Evolutionary conservation across 2,329 filamentous ascomycete species (phyloP).

Genomic region (Xylariales sp.): DNA sequence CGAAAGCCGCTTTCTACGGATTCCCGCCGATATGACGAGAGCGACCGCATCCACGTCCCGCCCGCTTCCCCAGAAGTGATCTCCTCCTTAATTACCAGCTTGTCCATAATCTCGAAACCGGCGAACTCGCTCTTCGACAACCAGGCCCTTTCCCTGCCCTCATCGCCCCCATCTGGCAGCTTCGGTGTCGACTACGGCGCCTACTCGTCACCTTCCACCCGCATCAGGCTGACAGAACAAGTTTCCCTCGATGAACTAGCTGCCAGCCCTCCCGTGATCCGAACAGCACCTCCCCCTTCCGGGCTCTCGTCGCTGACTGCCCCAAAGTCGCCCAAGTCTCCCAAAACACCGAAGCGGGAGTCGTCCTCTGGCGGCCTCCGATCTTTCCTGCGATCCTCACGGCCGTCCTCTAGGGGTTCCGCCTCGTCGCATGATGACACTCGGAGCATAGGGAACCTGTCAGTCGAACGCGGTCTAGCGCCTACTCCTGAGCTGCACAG

Average conservation of each 20-base stretch:
- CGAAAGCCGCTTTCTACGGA: conserved; percentile 26
- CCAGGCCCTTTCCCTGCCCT: conserved; percentile 34
- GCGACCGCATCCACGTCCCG: conserved; percentile 22
- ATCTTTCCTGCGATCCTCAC: conserved; percentile 55
- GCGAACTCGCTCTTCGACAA: conserved; percentile 67
- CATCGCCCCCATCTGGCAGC: conserved; percentile 39
- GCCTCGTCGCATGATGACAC: conserved; percentile 53
- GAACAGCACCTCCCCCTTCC: conserved; percentile 76
- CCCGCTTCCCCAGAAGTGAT: conserved; percentile 66
- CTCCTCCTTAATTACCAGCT: conserved; percentile 63
- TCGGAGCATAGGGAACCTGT: conserved; percentile 60
- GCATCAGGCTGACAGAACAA: conserved; percentile 44
- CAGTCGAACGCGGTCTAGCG: conserved; percentile 53
- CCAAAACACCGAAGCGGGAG: conserved; percentile 44
- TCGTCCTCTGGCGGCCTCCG: conserved; percentile 47
- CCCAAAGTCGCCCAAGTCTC: conserved; percentile 46
- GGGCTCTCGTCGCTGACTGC: conserved; percentile 70
- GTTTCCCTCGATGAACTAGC: conserved; percentile 55
- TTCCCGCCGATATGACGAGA: conserved; percentile 17
- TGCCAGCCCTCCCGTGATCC: conserved; percentile 66
- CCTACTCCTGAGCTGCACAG: conserved; percentile 45
- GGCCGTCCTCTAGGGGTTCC: conserved; percentile 58
- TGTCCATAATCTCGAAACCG: conserved; percentile 64
- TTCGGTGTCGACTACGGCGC: conserved; percentile 73
- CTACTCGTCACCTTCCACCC: conserved; percentile 49